Percentiles rank a stretch among this genome's conserved stretches.
These are phyloP conservation scores for Alternaria sp. DNA, from an alignment of 2,329 filamentous ascomycete species.

Conservation along the genomic window DNA sequence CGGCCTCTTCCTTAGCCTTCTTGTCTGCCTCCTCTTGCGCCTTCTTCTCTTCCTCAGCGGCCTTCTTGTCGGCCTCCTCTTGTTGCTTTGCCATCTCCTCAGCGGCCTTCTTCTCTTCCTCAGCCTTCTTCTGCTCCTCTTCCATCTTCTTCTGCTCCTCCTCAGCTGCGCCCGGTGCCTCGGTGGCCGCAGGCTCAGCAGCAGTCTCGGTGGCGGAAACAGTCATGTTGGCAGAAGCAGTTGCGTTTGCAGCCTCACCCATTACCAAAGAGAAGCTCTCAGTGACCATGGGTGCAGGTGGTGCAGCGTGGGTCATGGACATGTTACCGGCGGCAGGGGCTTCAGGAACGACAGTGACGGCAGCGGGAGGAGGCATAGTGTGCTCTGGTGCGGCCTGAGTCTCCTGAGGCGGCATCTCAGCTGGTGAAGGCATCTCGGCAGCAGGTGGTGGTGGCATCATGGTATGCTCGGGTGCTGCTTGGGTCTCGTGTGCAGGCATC, in stretches of 20 bases:
- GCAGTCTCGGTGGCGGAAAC: not conserved
- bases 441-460: not conserved
- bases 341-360: not conserved
- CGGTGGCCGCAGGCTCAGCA: not conserved
- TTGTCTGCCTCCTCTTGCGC: not conserved
- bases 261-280: constrained; percentile 16
- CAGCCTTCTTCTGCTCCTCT: not conserved
- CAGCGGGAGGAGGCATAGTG: constrained; percentile 2
- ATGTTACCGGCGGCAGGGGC: not conserved
- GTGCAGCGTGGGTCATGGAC: not conserved
- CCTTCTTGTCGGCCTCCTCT: not conserved
- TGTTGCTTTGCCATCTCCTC: not conserved
- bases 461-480: not conserved
- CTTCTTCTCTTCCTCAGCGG: not conserved
- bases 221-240: not conserved
- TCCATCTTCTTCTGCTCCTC: not conserved
- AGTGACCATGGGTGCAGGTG: constrained; percentile 11
- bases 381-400: not conserved
- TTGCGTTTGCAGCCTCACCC: constrained; percentile 1
- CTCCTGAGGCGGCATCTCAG: constrained; percentile 1
- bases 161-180: not conserved
- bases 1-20: not conserved
- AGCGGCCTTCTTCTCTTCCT: constrained; percentile 1
- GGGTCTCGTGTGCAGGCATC: not conserved
- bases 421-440: not conserved